Evolutionary conservation across 306 rosid genomes (phyloP), one percentile per base, ranked within the genome.

Genomic region (Citrullus colocynthis): DNA sequence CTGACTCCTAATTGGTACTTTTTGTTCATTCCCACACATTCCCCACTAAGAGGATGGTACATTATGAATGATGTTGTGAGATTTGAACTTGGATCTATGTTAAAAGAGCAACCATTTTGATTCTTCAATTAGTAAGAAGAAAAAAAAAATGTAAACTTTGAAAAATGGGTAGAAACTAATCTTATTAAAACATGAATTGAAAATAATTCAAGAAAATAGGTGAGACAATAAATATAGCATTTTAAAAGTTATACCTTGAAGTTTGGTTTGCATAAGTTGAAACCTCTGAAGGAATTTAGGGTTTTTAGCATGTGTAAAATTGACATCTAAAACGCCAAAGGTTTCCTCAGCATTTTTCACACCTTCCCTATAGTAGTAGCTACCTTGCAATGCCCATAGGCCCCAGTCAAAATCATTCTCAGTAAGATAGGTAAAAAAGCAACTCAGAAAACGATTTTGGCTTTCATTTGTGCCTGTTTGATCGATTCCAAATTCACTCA

Each of bases 371-470:
- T 4, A 61, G 54, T 85, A 85, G 58, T 88, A 88, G 73, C 80
- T 82, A 51, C 91, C 91, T 72, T 75, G 79, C 45, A 83, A 84
- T 16, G 84, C 88, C 93, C 93, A 85, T 81, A 85, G 55, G 65
- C 72, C 77, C 91, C 91, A 88, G 55, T 85, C 89, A 66, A 85
- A 76, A 72, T 88, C 89, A 62, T 80, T 85, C 57, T 81, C 83
- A 63, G 61, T 80, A 69, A 89, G 86, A 34, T 89, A 84, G 1
- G 93, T 55, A 12, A 79, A 81, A 6, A 84, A 55, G 81, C 91
- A 80, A 6, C 75, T 77, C 7, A 84, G 2, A 69, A 41, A 88
- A 12, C 77, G 77, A 56, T 84, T 84, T 10, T 82, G 83, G 0
- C 66, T 78, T 0, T 66, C 81, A 7, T 77, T 36, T 6, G 0